These are phyloP conservation scores for Logfia minima DNA, from an alignment of 129 eudicot species.

Conservation along the genomic window DNA sequence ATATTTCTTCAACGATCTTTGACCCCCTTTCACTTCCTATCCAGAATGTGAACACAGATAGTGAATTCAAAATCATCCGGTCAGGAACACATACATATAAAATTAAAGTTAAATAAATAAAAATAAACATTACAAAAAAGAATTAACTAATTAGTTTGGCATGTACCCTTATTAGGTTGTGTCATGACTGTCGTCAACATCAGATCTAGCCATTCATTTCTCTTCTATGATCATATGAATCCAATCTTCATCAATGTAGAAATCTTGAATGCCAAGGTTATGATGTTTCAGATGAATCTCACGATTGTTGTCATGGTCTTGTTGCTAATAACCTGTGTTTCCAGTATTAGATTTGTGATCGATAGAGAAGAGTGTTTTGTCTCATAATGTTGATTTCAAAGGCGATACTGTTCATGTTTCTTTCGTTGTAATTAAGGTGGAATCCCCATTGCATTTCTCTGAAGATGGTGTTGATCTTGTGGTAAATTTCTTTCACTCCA, in stretches of 20 bases:
- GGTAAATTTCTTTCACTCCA: conserved; percentile 26
- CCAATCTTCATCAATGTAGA: neutral
- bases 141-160: too few relatives aligned
- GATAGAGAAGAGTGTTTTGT: conserved; percentile 71
- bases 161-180: too few relatives aligned
- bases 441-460: conserved; percentile 29
- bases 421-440: conserved; percentile 36
- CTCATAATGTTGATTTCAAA: conserved; percentile 51
- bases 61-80: conserved; percentile 41
- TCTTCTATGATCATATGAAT: conserved; percentile 10
- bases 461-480: conserved; percentile 33
- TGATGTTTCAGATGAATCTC: conserved; percentile 9
- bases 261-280: neutral
- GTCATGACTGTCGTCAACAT: neutral
- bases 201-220: neutral
- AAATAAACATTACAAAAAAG: too few relatives aligned
- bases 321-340: conserved; percentile 15
- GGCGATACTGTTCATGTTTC: conserved; percentile 31
- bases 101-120: too few relatives aligned
- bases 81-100: conserved; percentile 32
- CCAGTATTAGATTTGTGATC: conserved; percentile 67
- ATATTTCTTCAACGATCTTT: neutral
- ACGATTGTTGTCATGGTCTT: neutral
- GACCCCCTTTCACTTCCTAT: conserved; percentile 18
- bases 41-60: conserved; percentile 23